Evolutionary conservation across 2,329 filamentous ascomycete species (phyloP), one percentile per base, ranked within the genome.

Genomic region (Fusarium musae): DNA sequence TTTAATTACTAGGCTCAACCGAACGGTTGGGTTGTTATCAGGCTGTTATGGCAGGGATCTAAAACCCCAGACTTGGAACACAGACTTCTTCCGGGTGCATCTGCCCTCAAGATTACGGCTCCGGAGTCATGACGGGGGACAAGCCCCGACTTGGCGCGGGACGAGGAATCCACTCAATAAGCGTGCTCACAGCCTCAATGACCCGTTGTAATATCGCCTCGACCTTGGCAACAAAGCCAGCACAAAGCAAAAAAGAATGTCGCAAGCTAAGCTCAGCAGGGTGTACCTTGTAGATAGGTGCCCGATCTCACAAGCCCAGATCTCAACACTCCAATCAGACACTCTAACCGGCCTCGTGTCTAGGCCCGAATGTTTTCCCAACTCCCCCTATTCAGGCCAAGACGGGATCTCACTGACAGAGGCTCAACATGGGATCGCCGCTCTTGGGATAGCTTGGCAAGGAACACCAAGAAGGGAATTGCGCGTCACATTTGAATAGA

Each of bases 1-100:
- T 77, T 77, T 68, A 78, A 77, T 77, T 78, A 68, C 62, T 53
- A 63, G 72, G 66, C 72, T 67, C 66, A 75, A 74, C 75, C 75
- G 70, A 73, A 66, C 61, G 66, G 70, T 75, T 77, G 75, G 75
- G 75, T 77, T 72, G 57, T 64, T 56, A 67, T 70, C 58, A 39
- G 69, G 60, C 67, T 52, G 50, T 70, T 30, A 44, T 32, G 32
- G 23, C 63, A 44, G 21, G 50, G 62, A 36, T 49, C 30, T 23
- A 47, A 61, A 58, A 46, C 61, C 68, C 68, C 61, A 32, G 34
- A 50, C 7, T 13, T 2, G 11, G 11, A 12, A 57, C 37, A 21
- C 36, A 44, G 43, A 47, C 42, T 15, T 39, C 32, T 62, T 43
- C 43, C 60, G 42, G 26, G 26, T 26, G 26, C 26, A 26, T 12